Percentiles rank a stretch among this genome's conserved stretches.
Conservation (phyloP, 345 rosid species). For the Rubroshorea leprosula region DNA sequence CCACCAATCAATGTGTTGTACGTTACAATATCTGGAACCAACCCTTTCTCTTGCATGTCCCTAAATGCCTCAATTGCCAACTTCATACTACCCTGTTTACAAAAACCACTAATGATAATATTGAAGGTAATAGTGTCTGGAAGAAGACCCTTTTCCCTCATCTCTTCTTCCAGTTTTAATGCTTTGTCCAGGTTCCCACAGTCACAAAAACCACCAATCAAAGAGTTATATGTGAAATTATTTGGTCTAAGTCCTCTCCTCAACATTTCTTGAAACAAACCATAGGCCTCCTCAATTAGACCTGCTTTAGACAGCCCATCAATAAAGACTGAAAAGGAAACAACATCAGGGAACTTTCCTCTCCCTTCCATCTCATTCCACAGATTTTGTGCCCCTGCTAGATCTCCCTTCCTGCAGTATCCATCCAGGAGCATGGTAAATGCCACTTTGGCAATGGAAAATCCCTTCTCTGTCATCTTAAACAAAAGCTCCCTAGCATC, state of each 20-base stretch:
- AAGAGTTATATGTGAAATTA: constrained; percentile 57
- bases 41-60: constrained; percentile 42
- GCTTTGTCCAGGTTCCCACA: constrained; percentile 49
- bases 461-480: constrained; percentile 45
- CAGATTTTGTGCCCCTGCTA: constrained; percentile 41
- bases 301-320: constrained; percentile 61
- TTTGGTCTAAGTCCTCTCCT: constrained; percentile 53
- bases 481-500: constrained; percentile 49
- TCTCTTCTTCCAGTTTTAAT: constrained; percentile 43
- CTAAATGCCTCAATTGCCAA: constrained; percentile 37
- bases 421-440: constrained; percentile 67
- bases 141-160: constrained; percentile 52
- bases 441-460: constrained; percentile 44
- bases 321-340: constrained; percentile 64
- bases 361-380: constrained; percentile 57
- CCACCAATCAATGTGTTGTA: constrained; percentile 69
- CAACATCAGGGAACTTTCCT: constrained; percentile 51
- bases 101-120: constrained; percentile 57
- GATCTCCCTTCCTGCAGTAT: constrained; percentile 45
- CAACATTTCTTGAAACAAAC: constrained; percentile 47
- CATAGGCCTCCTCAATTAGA: constrained; percentile 52
- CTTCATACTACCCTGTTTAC: constrained; percentile 49
- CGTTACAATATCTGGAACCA: constrained; percentile 57
- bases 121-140: constrained; percentile 59
- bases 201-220: constrained; percentile 58